Base-by-base conservation (phyloP, 257 asterid genomes). In the Orobanche coerulescens region DNA sequence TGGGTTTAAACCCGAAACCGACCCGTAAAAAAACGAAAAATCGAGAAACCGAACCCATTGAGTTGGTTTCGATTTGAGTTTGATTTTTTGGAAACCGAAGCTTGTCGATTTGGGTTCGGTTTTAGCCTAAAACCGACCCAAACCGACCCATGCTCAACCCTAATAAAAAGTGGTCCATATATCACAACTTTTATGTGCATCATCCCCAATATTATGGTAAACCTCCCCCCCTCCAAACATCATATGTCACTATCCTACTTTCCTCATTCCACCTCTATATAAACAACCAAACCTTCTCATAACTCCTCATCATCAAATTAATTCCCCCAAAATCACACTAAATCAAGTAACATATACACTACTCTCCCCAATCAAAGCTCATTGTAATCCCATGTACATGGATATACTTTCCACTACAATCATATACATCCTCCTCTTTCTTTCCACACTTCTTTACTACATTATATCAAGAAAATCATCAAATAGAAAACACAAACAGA, bases 371-470 rank as follows among this genome's bases (percentile, higher is more conserved):
- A 47, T 3, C 18, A 42, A 7, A 6, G 16, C 7, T 40, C 16
- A 40, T 10, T 1, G 0, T 40, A 11, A 3, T n/a, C 34, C 4
- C 12, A 11, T 0, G 10, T 59, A 16, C 15, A 68, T 68, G 71
- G 71, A 66, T 26, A 73, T 26, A 25, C 48, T 73, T n/a, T 16
- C 61, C 30, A 53, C 71, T 0, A 66, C 78, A 2, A 23, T 64
- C 39, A 63, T 43, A 15, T 61, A 80, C 64, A 40, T 82, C 74
- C 71, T 86, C 66, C 64, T 84, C 66, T 82, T 80, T 26, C 71
- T 82, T 11, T 73, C 74, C 16, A 67, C 80, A 52, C 74, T 81
- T 19, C 18, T 79, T 23, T 76, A 73, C 15, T 84, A 68, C 39
- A 70, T 67, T 46, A 26, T 75, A 51, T 75, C 84, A 12, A 80